Base-by-base conservation (phyloP, 306 rosid species). In the Casuarina glauca region DNA sequence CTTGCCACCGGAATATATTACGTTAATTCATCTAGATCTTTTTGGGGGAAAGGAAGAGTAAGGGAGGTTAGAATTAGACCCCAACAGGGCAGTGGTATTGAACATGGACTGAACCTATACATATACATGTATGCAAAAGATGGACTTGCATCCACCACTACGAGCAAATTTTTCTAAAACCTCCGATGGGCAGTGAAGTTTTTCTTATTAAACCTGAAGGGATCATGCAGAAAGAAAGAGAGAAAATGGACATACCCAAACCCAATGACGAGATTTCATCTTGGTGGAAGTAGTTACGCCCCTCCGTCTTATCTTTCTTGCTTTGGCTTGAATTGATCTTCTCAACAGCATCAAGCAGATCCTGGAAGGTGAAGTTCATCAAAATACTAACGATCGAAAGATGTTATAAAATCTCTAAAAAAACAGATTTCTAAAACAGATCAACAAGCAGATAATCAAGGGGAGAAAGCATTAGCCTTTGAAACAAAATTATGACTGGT, bases 201-300 rank as follows among this genome's bases (percentile, higher is more conserved):
- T 66, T 17, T 64, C 32, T 16, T 66, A 16, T 4, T 3, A 41
- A 64, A 66, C 3, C 35, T 5, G 49, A 41, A 26, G 6, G 32
- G 17, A 7, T 15, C 8, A 41, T 66, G n/a, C 71, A 41, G 42
- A 39, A 66, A 41, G 13, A 41, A 66, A 66, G 11, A 4, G 11
- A 54, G 9, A 35, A 44, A 58, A 74, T 17, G 19, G 6, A 49
- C 79, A 8, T 87, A 92, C 98, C 98, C 82, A 94, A 87, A 39
- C 83, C 92, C 74, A 92, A 75, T 41, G 92, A 88, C 54, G 97
- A 66, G 80, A 94, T 88, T 82, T 94, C 98, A 76, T 90, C 95
- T 81, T 92, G 98, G 72, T 77, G 82, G 79, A 92, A 86, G 82
- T 82, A 88, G 83, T 84, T 77, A 72, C 85, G 54, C 80, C 87